Evolutionary conservation across 495 filamentous ascomycete genomes (phyloP), one percentile per base, ranked within the genome.

Genomic region (Friedmanniomyces endolithicus): DNA sequence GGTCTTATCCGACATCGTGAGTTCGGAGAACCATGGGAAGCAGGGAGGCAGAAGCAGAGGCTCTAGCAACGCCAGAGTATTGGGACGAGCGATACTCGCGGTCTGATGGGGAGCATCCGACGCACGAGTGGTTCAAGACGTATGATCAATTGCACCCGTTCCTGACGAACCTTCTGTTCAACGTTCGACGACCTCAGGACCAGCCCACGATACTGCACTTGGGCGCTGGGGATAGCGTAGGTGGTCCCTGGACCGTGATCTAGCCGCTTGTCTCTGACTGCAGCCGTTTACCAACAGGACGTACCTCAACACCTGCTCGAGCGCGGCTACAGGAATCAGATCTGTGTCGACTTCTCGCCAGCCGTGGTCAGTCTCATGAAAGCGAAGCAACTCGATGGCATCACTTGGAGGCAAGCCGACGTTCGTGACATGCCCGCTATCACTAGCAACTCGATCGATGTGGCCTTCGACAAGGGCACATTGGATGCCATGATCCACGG

Each of bases 401-500:
- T 78, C 12, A 55, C 68, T 49, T 82, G 78, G 78, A 58, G 60
- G 37, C 59, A 67, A 24, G 72, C 70, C 60, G 78, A 83, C 66
- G 70, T 83, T 22, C 72, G 78, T 11, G 11, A 56, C 70, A 12
- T 63, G 61, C n/a, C n/a, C n/a, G 6, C 65, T 67, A 29, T 58
- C 47, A 3, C 67, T 63, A 11, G 31, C 24, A 44, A 33, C 14
- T 47, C 37, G 22, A 62, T 82, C 52, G 78, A 81, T 61, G 68
- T 82, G 22, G 77, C 77, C 19, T 76, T 84, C 55, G 78, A 83
- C 58, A 84, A 84, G 61, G 75, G 72, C 4, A 81, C 79, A 1
- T 68, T 83, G 1, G 81, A 83, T 58, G 78, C 75, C 33, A 80
- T 83, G 74, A 73, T 84, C 19, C 69, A 77, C 49, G 78, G 80